Conservation (phyloP, 768 basidiomycete species). For the Russula sp. region DNA sequence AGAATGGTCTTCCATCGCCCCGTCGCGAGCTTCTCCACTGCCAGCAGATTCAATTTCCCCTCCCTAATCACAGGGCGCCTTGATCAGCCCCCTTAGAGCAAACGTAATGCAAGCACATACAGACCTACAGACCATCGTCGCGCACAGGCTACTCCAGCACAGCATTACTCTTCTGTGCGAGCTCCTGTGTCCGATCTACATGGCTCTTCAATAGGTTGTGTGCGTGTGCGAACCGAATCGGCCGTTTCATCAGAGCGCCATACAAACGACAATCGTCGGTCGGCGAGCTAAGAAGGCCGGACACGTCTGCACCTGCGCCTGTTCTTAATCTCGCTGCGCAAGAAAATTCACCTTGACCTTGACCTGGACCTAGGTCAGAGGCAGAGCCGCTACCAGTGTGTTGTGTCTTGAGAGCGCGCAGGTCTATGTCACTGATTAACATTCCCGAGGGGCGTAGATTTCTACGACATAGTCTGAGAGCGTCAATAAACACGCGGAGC, state of each 20-base stretch:
- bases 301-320: conserved; percentile 16
- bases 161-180: conserved; percentile 74
- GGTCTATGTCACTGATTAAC: conserved; percentile 82
- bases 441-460: conserved; percentile 33
- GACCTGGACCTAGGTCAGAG: background rate
- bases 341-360: background rate
- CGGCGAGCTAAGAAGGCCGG: conserved; percentile 16
- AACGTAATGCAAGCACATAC: too few relatives aligned
- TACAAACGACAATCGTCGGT: conserved; percentile 43
- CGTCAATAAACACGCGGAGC: conserved; percentile 24
- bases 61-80: too few relatives aligned
- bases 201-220: conserved; percentile 89
- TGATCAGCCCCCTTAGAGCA: too few relatives aligned
- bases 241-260: conserved; percentile 73
- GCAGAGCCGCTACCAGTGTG: too few relatives aligned
- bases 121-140: conserved; percentile 42
- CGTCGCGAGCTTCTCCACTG: too few relatives aligned
- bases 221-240: conserved; percentile 83
- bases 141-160: conserved; percentile 65
- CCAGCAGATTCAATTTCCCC: too few relatives aligned
- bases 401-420: conserved; percentile 83
- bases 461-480: conserved; percentile 26
- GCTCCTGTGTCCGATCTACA: conserved; percentile 82
- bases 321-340: conserved; percentile 23
- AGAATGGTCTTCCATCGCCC: too few relatives aligned